A percentile compares a stretch with the other conserved stretches of the same genome.
Evolutionary conservation across 1,139 yeast genomes (phyloP).

Genomic region (Hyphopichia pseudoburtonii): DNA sequence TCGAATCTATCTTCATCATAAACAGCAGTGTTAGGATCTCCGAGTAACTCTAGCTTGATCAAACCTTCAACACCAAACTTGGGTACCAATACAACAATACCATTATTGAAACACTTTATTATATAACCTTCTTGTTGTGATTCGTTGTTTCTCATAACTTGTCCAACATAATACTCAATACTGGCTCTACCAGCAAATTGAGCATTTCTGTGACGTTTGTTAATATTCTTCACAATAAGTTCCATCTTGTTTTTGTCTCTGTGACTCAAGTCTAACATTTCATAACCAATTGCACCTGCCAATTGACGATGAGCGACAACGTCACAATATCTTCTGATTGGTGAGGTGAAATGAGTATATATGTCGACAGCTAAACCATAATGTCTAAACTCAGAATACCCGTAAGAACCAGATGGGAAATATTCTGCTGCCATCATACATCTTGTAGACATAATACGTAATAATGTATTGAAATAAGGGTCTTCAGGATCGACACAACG

Average conservation of each 20-base stretch:
- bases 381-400: conserved; percentile 93
- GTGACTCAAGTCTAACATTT: conserved; percentile 75
- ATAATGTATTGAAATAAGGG: conserved; percentile 87
- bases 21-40: conserved; percentile 61
- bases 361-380: conserved; percentile 97
- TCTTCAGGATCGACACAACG: conserved; percentile 79
- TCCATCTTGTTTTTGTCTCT: conserved; percentile 93
- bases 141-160: conserved; percentile 83
- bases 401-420: conserved; percentile 89
- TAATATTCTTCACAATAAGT: conserved; percentile 81
- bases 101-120: conserved; percentile 90
- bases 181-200: conserved; percentile 99
- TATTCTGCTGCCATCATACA: conserved; percentile 99
- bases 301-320: conserved; percentile 95
- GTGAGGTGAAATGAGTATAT: conserved; percentile 97
- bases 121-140: conserved; percentile 84
- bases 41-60: conserved; percentile 75
- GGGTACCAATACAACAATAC: conserved; percentile 94
- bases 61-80: conserved; percentile 95
- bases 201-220: conserved; percentile 93
- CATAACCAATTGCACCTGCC: conserved; percentile 96
- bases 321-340: conserved; percentile 97
- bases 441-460: conserved; percentile 96
- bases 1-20: conserved; percentile 80
- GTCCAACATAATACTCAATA: conserved; percentile 96